Evolutionary conservation across 2,329 filamentous ascomycete genomes (phyloP), one percentile per base, ranked within the genome.

Genomic region (Aspergillus fumigatiaffinis): DNA sequence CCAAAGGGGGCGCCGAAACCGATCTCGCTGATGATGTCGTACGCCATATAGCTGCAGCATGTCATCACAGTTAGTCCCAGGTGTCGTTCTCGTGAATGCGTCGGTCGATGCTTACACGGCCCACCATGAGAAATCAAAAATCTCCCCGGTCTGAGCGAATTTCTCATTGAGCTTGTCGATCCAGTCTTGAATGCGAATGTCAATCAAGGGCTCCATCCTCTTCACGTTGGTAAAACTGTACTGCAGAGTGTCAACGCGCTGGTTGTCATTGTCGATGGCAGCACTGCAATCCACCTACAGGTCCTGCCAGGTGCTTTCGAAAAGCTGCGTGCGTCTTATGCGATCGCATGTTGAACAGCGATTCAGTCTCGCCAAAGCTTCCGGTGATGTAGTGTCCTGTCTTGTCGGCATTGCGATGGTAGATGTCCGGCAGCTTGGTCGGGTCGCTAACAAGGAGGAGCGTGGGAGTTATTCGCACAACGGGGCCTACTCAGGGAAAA

Each of bases 321-420:
- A 79, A 81, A 1, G 75, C 71, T 3, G 82, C 75, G 65, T 86
- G 84, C 4, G 73, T 71, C 53, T 74, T 75, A 49, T 80, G 74
- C 49, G 82, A 77, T 58, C 80, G 80, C 77, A 84, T 84, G 56
- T 85, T 84, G 68, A 87, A 84, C 5, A 85, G 63, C 1, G 76
- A 79, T 58, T 85, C 83, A 4, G 75, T 78, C 55, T 81, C 77
- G 17, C 83, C 83, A 61, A 85, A 84, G 25, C 76, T 80, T 21
- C 82, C 83, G 0, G 82, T 81, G 57, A 85, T 82, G 65, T 86
- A 86, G 67, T 84, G 80, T 51, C 82, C 76, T 1, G 80, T 81
- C 65, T 86, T 87, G 69, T 83, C 76, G 4, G 79, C 82, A 60
- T 81, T 74, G 23, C 82, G 79, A 53, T 77, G 75, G 70, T 86